These are phyloP conservation scores for Trichoderma aggressivum DNA, from an alignment of 2,329 filamentous ascomycete genomes.

Conservation along the genomic window DNA sequence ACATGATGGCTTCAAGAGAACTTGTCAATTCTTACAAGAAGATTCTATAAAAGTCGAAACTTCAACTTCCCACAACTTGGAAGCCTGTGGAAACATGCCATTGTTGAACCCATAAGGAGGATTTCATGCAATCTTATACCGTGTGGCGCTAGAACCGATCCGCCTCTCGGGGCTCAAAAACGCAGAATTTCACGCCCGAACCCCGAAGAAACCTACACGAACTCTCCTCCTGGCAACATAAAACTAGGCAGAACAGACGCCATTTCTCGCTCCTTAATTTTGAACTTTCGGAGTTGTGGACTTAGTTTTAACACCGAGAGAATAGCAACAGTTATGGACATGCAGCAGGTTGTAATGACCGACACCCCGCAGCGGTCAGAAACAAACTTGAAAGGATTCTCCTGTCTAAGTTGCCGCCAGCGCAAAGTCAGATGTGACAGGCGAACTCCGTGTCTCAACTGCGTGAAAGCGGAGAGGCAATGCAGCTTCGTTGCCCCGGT, in stretches of 20 bases:
- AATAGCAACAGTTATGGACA: neutral
- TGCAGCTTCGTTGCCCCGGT: neutral
- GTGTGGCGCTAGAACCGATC: neutral
- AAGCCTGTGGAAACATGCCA: neutral
- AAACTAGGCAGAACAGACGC: neutral
- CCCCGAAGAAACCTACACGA: neutral
- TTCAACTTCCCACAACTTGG: neutral
- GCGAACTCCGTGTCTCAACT: neutral
- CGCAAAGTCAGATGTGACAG: conserved; percentile 7
- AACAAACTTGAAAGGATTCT: neutral
- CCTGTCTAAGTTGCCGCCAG: conserved; percentile 3
- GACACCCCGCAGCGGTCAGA: neutral
- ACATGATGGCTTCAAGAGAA: neutral
- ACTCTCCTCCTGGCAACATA: neutral
- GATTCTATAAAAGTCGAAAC: neutral
- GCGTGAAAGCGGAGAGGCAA: neutral
- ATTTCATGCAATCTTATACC: neutral
- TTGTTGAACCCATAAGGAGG: neutral
- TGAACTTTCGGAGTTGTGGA: neutral
- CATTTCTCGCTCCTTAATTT: neutral
- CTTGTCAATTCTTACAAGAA: neutral
- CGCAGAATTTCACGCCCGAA: neutral
- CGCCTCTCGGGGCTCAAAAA: conserved; percentile 8
- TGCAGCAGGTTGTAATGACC: neutral
- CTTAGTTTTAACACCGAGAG: neutral